Base-by-base conservation (phyloP, 2,329 filamentous ascomycete genomes). In the Paraconiothyrium brasiliense region DNA sequence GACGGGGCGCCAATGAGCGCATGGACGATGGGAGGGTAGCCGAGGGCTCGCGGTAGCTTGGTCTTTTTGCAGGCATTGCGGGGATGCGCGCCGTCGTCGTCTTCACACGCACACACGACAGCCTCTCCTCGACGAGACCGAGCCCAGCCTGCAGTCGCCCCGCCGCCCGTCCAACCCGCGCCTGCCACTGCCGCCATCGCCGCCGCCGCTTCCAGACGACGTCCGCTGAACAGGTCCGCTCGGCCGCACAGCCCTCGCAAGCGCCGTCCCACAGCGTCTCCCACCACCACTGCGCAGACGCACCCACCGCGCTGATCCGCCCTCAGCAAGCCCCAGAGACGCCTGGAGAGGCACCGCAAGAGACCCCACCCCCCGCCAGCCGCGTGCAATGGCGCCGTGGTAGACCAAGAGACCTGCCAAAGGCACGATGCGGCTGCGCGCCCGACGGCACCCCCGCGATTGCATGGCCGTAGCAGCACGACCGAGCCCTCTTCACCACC, bases 401-500 rank as follows among this genome's bases (percentile, higher is more conserved):
- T 76, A 41, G 39, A n/a, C 14, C 39, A 41, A 41, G 39, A 41
- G 39, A 14, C 39, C 39, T 16, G 39, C 14, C 37, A 16, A n/a
- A 22, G 41, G 13, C 52, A 55, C 52, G 22, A 76, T 76, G 74
- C 65, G 68, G 67, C 61, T 65, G 67, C 64, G 74, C 64, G 64
- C 64, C 66, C 68, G 70, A 74, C 70, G 71, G 72, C 72, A 64
- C 65, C 68, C 66, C 69, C 67, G 41, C 52, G 47, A 58, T 34
- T 58, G 47, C 47, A 58, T 52, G 56, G 56, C 46, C 49, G 47
- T 32, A 73, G 71, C 75, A 77, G 79, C 75, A 76, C 74, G 74
- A 78, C 74, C 66, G 71, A 74, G 65, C 78, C 79, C 9, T 44
- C 74, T 72, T 76, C 72, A 76, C 71, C 74, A 61, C 44, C 52